These are phyloP conservation scores for Berberis thunbergii DNA, from an alignment of 164 flowering plant species.

Conservation along the genomic window DNA sequence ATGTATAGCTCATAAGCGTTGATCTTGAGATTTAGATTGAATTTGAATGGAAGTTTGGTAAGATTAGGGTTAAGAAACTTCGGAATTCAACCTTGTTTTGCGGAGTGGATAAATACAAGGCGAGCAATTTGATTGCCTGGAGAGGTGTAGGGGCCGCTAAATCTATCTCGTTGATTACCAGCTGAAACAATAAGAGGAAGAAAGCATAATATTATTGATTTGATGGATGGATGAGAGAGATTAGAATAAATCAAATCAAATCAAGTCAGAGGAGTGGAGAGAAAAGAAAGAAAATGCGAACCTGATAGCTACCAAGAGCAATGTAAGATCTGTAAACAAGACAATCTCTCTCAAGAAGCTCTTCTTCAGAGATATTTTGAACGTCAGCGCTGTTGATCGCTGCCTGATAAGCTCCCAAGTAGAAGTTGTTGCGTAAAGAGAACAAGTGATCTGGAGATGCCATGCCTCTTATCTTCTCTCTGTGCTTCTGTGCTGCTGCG, in stretches of 20 bases:
- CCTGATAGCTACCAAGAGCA: slow-evolving; percentile 80
- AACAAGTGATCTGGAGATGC: slow-evolving; percentile 74
- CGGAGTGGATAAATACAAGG: slow-evolving; percentile 65
- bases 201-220: neutral
- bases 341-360: slow-evolving; percentile 65
- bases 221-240: neutral
- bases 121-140: slow-evolving; percentile 92
- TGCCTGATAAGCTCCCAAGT: slow-evolving; percentile 87
- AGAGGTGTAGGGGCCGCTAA: slow-evolving; percentile 77
- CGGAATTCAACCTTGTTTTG: slow-evolving; percentile 50
- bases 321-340: slow-evolving; percentile 90
- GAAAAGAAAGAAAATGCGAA: slow-evolving; percentile 1
- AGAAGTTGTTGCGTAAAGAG: slow-evolving; percentile 77
- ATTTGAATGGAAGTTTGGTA: no score
- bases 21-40: no score
- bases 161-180: slow-evolving; percentile 80
- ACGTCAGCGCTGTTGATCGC: slow-evolving; percentile 89
- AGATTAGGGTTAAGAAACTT: neutral
- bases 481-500: neutral
- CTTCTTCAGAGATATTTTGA: slow-evolving; percentile 77
- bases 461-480: neutral
- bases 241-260: no score
- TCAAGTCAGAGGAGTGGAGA: neutral
- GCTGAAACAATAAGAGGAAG: slow-evolving; percentile 24
- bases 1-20: no score